Conservation (phyloP, 2,329 filamentous ascomycete species). For the Exophiala spinifera region DNA sequence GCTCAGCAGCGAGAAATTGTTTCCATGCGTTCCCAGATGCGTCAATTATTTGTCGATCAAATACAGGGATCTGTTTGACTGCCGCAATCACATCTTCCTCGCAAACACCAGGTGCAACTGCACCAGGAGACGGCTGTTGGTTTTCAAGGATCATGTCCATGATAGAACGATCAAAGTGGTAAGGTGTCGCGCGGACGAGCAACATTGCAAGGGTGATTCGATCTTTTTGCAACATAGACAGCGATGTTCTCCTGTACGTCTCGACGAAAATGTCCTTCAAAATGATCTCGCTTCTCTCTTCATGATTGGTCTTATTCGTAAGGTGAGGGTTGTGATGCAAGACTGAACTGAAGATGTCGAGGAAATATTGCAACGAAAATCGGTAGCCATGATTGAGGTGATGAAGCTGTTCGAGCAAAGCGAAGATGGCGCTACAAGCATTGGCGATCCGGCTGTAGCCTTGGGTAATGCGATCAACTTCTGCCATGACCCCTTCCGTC, state of each 20-base stretch:
- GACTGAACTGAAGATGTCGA: constrained; percentile 94
- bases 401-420: constrained; percentile 92
- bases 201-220: constrained; percentile 92
- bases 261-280: constrained; percentile 87
- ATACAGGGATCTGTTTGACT: constrained; percentile 65
- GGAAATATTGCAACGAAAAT: constrained; percentile 96
- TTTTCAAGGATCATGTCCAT: constrained; percentile 85
- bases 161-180: constrained; percentile 85
- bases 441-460: constrained; percentile 91
- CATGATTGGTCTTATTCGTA: constrained; percentile 68
- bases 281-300: constrained; percentile 80
- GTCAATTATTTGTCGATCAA: constrained; percentile 67
- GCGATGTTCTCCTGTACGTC: constrained; percentile 87
- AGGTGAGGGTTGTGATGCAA: constrained; percentile 75
- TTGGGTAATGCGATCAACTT: constrained; percentile 92
- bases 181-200: constrained; percentile 91
- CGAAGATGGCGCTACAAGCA: constrained; percentile 95
- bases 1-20: constrained; percentile 77
- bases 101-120: constrained; percentile 70
- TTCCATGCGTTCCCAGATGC: constrained; percentile 67
- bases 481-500: constrained; percentile 96
- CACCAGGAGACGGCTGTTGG: constrained; percentile 61
- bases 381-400: constrained; percentile 99
- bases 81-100: constrained; percentile 67
- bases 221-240: constrained; percentile 89